Conservation (phyloP, 257 asterid species). For the Nicotiana noctiflora region DNA sequence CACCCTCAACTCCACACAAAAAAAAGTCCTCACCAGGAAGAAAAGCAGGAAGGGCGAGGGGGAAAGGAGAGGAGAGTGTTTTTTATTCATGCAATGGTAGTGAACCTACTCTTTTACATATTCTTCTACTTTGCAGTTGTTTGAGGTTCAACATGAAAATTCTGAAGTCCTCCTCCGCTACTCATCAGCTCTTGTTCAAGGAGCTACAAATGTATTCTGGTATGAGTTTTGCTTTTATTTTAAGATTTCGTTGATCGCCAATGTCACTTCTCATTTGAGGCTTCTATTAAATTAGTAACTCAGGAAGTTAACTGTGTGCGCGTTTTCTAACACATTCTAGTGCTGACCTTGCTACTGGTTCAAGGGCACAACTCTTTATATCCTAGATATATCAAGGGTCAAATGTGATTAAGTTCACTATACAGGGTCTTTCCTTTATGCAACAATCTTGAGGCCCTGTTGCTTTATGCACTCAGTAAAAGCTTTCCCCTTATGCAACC, state of each 20-base stretch:
- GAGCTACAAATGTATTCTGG: conserved; percentile 96
- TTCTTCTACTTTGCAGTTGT: conserved; percentile 49
- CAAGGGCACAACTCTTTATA: not conserved
- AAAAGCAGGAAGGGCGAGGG: not conserved
- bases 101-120: not conserved
- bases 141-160: conserved; percentile 72
- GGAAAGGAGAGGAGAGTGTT: not conserved
- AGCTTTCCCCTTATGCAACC: too few species aligned
- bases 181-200: conserved; percentile 92
- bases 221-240: conserved; percentile 29
- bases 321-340: not conserved
- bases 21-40: not conserved
- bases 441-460: not conserved
- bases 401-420: not conserved
- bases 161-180: conserved; percentile 76
- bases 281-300: not conserved
- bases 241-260: not conserved
- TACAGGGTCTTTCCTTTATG: not conserved
- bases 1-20: not conserved
- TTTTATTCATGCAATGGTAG: not conserved
- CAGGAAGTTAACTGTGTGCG: not conserved
- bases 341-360: not conserved
- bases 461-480: not conserved
- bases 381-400: not conserved
- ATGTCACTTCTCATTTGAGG: not conserved